Evolutionary conservation across 495 filamentous ascomycete species (phyloP).

Genomic region (Barbatosphaeria neglecta): DNA sequence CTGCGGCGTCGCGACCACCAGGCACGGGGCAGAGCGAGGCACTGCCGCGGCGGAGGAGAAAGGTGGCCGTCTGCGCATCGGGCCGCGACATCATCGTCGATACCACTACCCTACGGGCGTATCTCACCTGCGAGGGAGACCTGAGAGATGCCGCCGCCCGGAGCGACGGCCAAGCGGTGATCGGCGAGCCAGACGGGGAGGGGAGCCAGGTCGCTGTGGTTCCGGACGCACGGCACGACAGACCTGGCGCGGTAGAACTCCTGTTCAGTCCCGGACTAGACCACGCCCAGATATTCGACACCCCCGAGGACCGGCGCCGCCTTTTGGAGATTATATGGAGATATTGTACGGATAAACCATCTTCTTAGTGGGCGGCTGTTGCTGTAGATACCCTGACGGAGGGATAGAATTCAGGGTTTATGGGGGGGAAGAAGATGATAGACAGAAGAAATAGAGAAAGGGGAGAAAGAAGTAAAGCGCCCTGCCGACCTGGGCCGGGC

Average conservation of each 20-base stretch:
- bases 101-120: conserved; percentile 43
- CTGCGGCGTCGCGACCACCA: background rate
- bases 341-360: conserved; percentile 21
- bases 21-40: background rate
- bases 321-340: conserved; percentile 31
- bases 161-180: conserved; percentile 2
- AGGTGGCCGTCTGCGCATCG: conserved; percentile 43
- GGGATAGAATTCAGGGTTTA: no score
- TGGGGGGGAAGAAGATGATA: no score
- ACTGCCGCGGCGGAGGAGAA: conserved; percentile 10
- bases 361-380: no score
- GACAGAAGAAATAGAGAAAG: no score
- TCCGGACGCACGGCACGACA: background rate
- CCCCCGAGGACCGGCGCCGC: conserved; percentile 18
- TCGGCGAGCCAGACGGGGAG: conserved; percentile 1
- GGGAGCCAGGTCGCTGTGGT: background rate
- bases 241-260: conserved; percentile 37
- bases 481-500: no score
- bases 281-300: conserved; percentile 60
- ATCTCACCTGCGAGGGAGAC: conserved; percentile 33
- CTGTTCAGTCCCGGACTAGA: conserved; percentile 52
- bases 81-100: conserved; percentile 56
- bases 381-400: no score
- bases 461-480: no score
- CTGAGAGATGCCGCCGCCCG: conserved; percentile 1